phyloP scores from a whole-genome alignment of 495 filamentous ascomycete species.

The Aspergillus conjunctus region DNA sequence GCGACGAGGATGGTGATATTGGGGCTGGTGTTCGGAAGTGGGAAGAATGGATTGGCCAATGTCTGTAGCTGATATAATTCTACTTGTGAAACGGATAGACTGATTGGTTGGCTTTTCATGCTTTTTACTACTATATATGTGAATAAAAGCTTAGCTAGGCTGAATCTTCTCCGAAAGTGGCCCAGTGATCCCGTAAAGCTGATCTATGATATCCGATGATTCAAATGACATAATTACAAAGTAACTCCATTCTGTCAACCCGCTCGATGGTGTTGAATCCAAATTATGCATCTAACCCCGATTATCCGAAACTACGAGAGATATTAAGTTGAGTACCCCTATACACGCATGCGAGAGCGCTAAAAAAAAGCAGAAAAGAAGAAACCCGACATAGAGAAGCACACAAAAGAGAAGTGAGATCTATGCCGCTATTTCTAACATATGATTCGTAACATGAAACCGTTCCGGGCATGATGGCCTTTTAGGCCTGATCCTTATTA shows the following conservation, averaged over 20 bases:
- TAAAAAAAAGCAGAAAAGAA: slow-evolving; percentile 6
- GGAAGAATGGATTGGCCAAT: slow-evolving; percentile 83
- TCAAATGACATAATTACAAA: neutral
- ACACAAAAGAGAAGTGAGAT: too few relatives aligned
- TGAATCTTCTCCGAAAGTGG: too few relatives aligned
- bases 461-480: neutral
- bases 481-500: slow-evolving; percentile 26
- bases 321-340: neutral
- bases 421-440: neutral
- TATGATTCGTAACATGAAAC: neutral
- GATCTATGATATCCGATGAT: too few relatives aligned
- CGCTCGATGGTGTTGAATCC: slow-evolving; percentile 5
- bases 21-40: slow-evolving; percentile 72
- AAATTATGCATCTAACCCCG: neutral
- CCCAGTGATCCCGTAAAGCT: too few relatives aligned
- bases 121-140: too few relatives aligned
- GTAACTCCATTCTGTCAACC: neutral
- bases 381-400: neutral
- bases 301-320: neutral
- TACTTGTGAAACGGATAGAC: neutral
- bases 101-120: too few relatives aligned
- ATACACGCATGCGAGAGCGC: neutral
- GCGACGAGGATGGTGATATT: slow-evolving; percentile 54
- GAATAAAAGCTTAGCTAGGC: too few relatives aligned
- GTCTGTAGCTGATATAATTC: slow-evolving; percentile 43